Base-by-base conservation (phyloP, 2,329 filamentous ascomycete genomes). In the Trichophyton mentagrophytes region DNA sequence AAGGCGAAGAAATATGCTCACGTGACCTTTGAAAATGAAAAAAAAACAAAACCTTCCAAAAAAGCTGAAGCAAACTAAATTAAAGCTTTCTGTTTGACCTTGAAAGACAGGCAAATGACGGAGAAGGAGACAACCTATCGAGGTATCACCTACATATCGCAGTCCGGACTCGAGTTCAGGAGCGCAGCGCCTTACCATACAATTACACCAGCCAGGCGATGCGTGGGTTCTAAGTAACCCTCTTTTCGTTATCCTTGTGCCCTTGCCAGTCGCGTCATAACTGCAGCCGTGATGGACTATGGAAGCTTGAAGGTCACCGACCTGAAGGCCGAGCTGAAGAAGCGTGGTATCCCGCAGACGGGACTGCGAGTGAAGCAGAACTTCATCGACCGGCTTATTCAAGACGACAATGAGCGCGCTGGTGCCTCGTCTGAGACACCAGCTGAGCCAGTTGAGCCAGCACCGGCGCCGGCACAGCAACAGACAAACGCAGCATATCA, bases 241-340 rank as follows among this genome's bases (percentile, higher is more conserved):
- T 25, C 27, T 2, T 30, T 47, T 13, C 9, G 20, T 20, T 17
- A 38, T 38, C 44, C 44, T 6, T 53, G 11, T 53, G 27, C 49
- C 8, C 27, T 53, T 15, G 49, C 49, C 22, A 53, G 49, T 30
- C 49, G 49, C 55, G 55, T 40, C 38, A 17, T 38, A 38, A 17
- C 30, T 57, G 15, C 33, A 25, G 60, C 49, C 30, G 82, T 81
- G 80, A 73, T 75, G 63, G 79, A 82, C 65, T 82, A 79, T 70
- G 77, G 70, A 60, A 79, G 78, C 72, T 80, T 85, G 68, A 91
- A 88, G 74, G 88, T 92, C 64, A 78, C 85, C 38, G 86, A 90
- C 68, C 80, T 92, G 62, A 87, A 86, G 73, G 82, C 83, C 22
- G 87, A 90, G 76, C 79, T 91, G 47, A 90, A 88, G 74, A 79